Evolutionary conservation across 495 filamentous ascomycete species (phyloP).

Genomic region (Ramalina peruviana): DNA sequence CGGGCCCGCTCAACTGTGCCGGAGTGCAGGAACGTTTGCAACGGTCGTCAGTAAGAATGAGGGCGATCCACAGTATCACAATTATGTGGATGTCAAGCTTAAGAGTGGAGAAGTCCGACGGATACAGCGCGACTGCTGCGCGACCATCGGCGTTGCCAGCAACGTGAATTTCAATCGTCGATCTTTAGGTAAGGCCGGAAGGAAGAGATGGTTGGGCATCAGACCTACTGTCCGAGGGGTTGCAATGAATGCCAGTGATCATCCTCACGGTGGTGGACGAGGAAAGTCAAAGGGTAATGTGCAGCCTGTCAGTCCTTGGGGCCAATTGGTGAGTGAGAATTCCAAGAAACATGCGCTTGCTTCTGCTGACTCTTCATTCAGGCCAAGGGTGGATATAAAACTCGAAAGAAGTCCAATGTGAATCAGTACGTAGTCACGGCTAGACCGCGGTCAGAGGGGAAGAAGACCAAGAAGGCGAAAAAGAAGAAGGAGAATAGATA

Average conservation of each 20-base stretch:
- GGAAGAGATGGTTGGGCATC: constrained; percentile 83
- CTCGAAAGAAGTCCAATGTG: constrained; percentile 59
- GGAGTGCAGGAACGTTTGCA: constrained; percentile 84
- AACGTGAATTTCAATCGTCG: constrained; percentile 81
- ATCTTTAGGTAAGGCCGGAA: constrained; percentile 87
- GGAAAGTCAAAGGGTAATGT: constrained; percentile 98
- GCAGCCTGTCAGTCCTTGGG: constrained; percentile 89
- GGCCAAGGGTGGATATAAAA: constrained; percentile 97
- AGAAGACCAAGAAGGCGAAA: constrained; percentile 21
- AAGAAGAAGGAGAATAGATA: constrained; percentile 4
- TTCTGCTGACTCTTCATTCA: constrained; percentile 27
- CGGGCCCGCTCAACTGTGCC: constrained; percentile 74
- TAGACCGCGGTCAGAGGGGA: constrained; percentile 64
- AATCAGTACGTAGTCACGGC: constrained; percentile 71
- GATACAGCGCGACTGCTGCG: constrained; percentile 81
- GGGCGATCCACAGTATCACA: constrained; percentile 4
- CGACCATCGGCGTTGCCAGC: constrained; percentile 83
- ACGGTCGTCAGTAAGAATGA: constrained; percentile 69
- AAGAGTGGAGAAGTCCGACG: constrained; percentile 85
- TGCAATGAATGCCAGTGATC: constrained; percentile 93
- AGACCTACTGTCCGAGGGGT: constrained; percentile 89
- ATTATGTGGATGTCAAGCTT: constrained; percentile 62
- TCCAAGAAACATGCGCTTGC: neutral
- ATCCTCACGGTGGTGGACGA: constrained; percentile 96
- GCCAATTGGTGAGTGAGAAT: constrained; percentile 60